Conservation (phyloP, 2,329 filamentous ascomycete species). For the Fusarium nematophilum region DNA sequence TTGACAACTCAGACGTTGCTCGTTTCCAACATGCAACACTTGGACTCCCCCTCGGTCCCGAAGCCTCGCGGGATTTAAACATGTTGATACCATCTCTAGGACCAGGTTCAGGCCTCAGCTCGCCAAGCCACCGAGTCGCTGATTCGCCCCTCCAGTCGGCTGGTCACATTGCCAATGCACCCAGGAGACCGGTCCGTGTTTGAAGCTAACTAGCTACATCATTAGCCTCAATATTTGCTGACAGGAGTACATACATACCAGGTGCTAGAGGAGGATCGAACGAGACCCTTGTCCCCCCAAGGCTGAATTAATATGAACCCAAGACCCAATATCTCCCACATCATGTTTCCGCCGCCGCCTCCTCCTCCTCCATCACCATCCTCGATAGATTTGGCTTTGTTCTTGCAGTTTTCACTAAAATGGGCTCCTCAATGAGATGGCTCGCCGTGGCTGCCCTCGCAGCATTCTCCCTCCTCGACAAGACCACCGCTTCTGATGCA, state of each 20-base stretch:
- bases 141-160: conserved; percentile 1
- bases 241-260: neutral
- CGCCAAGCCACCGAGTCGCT: conserved; percentile 11
- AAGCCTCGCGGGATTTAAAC: neutral
- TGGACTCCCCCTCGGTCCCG: too few relatives aligned
- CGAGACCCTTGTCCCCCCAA: too few relatives aligned
- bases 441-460: conserved; percentile 15
- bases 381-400: neutral
- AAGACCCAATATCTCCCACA: neutral
- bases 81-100: neutral
- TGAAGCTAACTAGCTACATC: conserved; percentile 10
- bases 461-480: conserved; percentile 13
- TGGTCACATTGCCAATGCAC: conserved; percentile 5
- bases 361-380: neutral
- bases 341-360: neutral
- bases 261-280: neutral
- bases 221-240: conserved; percentile 1
- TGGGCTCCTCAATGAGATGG: conserved; percentile 27
- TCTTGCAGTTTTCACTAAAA: neutral
- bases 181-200: conserved; percentile 16
- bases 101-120: neutral
- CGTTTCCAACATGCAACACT: too few relatives aligned
- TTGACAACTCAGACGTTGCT: too few relatives aligned
- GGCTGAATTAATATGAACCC: too few relatives aligned
- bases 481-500: conserved; percentile 15